Evolutionary conservation across 2,329 filamentous ascomycete genomes (phyloP).

Genomic region (Tolypocladium cylindrosporum): DNA sequence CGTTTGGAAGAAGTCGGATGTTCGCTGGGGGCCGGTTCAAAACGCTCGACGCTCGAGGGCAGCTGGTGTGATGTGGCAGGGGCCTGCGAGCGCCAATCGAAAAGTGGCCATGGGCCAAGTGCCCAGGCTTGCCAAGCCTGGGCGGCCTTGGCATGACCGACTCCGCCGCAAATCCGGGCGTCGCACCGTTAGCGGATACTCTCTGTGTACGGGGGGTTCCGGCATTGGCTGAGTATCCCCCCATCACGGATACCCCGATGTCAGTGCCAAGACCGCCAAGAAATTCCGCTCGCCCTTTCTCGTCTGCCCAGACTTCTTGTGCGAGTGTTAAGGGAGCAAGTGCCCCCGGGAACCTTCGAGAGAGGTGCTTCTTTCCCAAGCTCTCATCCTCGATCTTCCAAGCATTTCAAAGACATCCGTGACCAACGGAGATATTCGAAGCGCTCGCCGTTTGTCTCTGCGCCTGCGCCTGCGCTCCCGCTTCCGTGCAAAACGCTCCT

Average conservation of each 20-base stretch:
- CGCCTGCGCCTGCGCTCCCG: neutral
- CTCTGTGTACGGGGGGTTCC: rapidly evolving
- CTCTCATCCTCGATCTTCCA: slow-evolving; percentile 1
- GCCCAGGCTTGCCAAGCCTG: slow-evolving; percentile 30
- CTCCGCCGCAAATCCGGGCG: slow-evolving; percentile 14
- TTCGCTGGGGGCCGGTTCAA: neutral
- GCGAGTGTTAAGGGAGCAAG: slow-evolving; percentile 26
- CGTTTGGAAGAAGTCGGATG: neutral
- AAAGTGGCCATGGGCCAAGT: slow-evolving; percentile 17
- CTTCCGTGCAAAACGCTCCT: neutral
- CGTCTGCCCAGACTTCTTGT: slow-evolving; percentile 21
- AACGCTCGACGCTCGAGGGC: neutral
- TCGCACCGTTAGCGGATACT: slow-evolving; percentile 11
- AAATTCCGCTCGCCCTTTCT: slow-evolving; percentile 26
- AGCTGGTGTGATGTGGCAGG: neutral
- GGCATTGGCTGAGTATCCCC: neutral
- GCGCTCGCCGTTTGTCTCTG: neutral
- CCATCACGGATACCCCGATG: slow-evolving; percentile 8
- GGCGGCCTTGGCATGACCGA: slow-evolving; percentile 23
- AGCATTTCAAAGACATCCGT: neutral
- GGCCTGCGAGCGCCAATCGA: slow-evolving; percentile 16
- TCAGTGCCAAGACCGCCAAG: slow-evolving; percentile 24
- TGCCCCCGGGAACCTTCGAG: slow-evolving; percentile 12
- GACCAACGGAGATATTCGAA: neutral
- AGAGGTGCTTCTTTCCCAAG: neutral